phyloP scores from a whole-genome alignment of 2,329 filamentous ascomycete species.

The Didymosphaeria variabile region DNA sequence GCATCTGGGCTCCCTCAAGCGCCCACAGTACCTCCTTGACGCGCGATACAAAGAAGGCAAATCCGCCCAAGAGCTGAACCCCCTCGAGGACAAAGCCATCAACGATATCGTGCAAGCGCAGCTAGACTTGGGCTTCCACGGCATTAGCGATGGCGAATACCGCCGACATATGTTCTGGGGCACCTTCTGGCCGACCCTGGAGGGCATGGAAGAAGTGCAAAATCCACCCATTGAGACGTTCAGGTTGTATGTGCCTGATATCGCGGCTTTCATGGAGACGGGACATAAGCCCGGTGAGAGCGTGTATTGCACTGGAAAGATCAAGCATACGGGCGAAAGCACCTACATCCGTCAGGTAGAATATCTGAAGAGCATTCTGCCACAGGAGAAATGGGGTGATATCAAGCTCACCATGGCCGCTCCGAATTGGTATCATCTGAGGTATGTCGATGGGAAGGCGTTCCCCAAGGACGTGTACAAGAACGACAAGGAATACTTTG shows the following conservation, averaged over 20 bases:
- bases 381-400: constrained; percentile 67
- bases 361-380: constrained; percentile 65
- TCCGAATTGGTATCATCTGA: constrained; percentile 44
- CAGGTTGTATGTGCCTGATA: constrained; percentile 65
- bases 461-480: constrained; percentile 52
- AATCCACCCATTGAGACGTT: constrained; percentile 61
- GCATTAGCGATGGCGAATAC: constrained; percentile 75
- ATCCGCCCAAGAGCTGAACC: constrained; percentile 64
- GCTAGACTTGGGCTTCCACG: constrained; percentile 66
- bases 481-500: constrained; percentile 55
- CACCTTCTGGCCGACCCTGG: constrained; percentile 60
- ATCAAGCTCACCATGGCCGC: constrained; percentile 73
- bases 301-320: constrained; percentile 65
- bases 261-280: constrained; percentile 67
- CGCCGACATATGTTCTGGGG: constrained; percentile 62
- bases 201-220: constrained; percentile 61
- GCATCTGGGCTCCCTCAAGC: constrained; percentile 74
- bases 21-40: constrained; percentile 67
- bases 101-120: constrained; percentile 70
- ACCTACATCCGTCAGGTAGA: constrained; percentile 66
- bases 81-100: constrained; percentile 71
- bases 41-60: constrained; percentile 64
- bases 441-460: constrained; percentile 61
- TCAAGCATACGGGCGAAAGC: constrained; percentile 62
- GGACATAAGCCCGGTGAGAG: constrained; percentile 63